Conservation (phyloP, 2,329 filamentous ascomycete genomes). For the Botryotinia convoluta region DNA sequence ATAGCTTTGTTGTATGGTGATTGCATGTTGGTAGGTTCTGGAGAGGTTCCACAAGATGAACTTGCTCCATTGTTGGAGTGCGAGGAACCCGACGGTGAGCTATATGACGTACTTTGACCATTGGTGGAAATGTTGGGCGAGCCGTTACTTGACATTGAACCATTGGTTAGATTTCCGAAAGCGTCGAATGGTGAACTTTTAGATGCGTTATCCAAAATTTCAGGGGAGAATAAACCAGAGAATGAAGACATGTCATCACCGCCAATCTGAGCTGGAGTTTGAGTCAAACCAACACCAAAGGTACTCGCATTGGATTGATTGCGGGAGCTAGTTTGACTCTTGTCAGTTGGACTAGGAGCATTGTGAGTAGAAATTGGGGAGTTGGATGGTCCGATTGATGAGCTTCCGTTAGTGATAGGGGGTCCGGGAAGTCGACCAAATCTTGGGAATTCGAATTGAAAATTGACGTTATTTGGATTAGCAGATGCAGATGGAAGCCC, state of each 20-base stretch:
- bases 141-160: conserved; percentile 44
- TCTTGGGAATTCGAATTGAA: conserved; percentile 94
- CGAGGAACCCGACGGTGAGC: conserved; percentile 63
- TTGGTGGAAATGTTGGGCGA: conserved; percentile 34
- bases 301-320: conserved; percentile 36
- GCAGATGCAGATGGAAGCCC: conserved; percentile 48
- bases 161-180: conserved; percentile 44
- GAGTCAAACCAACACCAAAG: conserved; percentile 34
- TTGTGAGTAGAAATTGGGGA: conserved; percentile 27
- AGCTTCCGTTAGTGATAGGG: conserved; percentile 23
- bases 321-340: conserved; percentile 31
- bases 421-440: conserved; percentile 71
- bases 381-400: conserved; percentile 26
- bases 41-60: conserved; percentile 73
- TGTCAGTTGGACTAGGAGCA: conserved; percentile 30
- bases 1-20: conserved; percentile 65
- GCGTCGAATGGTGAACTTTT: conserved; percentile 43
- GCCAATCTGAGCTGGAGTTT: conserved; percentile 28
- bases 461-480: conserved; percentile 72
- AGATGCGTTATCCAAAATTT: conserved; percentile 47
- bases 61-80: conserved; percentile 58
- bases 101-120: conserved; percentile 54
- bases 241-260: conserved; percentile 51
- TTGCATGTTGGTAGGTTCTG: conserved; percentile 69
- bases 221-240: conserved; percentile 58